Base-by-base conservation (phyloP, 495 filamentous ascomycete species). In the Trichoderma gamsii region DNA sequence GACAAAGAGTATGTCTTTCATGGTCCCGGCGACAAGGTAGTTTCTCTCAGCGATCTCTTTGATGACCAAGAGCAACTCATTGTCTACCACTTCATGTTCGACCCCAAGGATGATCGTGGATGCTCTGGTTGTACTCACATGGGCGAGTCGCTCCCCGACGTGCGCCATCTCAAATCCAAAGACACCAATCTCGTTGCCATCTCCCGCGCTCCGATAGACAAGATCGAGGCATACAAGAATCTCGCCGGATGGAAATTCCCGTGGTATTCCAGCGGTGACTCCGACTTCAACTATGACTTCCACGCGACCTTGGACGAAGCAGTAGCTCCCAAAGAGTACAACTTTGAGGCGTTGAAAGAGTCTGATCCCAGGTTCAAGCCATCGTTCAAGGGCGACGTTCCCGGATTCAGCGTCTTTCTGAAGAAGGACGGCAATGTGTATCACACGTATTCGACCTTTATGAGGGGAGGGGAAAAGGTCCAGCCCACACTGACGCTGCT, bases 21-120 rank as follows among this genome's bases (percentile, higher is more conserved):
- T 46, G 74, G 72, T 0, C 72, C 75, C n/a, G 63, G 63, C 29
- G 77, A 79, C n/a, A 68, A 71, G 64, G 35, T 63, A 11, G 70
- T 73, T 21, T 76, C 66, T 21, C 76, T 83, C 23, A 18, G 69
- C 0, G 76, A 79, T 41, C 76, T 83, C 64, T 81, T 82, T 69
- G 72, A 71, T 18, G 74, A 70, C 67, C 76, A 76, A 66, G 73
- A 77, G 27, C 81, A 83, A 67, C 75, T 83, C 23, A 78, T 82
- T 63, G 64, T 83, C 38, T 83, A 83, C 69, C 79, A 83, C 68
- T 83, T 81, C 71, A 83, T 83, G 80, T 73, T 83, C 35, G 70
- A 59, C 7, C 78, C 79, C 6, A 65, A 72, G 4, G 72, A 73
- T 9, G 68, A 73, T 9, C 61, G 65, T 0, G 80, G 76, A 59